Evolutionary conservation across 768 basidiomycete species (phyloP), one percentile per base, ranked within the genome.

Genomic region (Russula lepida): DNA sequence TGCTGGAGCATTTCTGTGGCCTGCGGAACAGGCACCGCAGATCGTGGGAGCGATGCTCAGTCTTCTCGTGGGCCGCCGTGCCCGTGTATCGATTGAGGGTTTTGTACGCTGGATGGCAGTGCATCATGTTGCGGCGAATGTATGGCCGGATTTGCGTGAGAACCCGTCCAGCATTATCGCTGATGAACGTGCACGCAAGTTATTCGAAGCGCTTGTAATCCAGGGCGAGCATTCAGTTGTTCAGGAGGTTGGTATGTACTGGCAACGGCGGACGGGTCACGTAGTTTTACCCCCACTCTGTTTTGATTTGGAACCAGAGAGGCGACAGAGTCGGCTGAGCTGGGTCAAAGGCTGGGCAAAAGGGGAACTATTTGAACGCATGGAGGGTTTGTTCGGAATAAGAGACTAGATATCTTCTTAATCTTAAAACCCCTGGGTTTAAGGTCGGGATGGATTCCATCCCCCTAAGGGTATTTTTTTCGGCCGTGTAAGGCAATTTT

Each of bases 111-210:
- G 84, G 46, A 73, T 94, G 8, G 89, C 89, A 2, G 67, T 92
- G 15, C 91, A 94, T 68, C 92, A 95, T 68, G 71, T 94, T 25
- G 84, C 92, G 12, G 79, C 78, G 52, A 84, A 77, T 66, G 81
- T 92, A 28, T 92, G 91, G 91, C 77, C 75, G 3, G 88, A 89
- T 68, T 67, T 87, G 33, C 69, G 67, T 15, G 55, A 47, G 43
- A 48, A 33, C 44, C 9, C 12, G 8, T 23, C 37, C 6, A 25
- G 7, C 13, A 56, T 30, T 15, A 49, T 23, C 17, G 74, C 74
- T 63, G 74, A 79, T 62, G 73, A 71, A 59, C 67, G 64, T 41
- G 71, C 71, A 23, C 54, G 49, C 56, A 81, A 77, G 65, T 68
- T 89, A 58, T 68, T 89, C 60, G 75, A 74, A 65, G 77, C 76